Conservation (phyloP, 225 moss, liverwort and hornwort species). For the Physcomitrellopsis africana region DNA sequence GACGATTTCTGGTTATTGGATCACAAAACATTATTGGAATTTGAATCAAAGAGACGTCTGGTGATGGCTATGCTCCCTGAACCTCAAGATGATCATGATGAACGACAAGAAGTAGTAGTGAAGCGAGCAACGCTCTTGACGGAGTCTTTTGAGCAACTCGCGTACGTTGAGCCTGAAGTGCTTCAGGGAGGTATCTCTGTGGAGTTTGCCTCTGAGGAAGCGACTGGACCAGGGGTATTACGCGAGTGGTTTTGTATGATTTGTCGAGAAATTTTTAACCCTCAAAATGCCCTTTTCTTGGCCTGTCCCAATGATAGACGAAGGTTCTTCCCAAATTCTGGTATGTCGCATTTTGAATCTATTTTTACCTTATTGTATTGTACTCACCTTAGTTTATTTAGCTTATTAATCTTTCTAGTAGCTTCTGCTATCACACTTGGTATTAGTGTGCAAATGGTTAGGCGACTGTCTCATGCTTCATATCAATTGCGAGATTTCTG, state of each 20-base stretch:
- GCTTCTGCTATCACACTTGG: conserved; percentile 1
- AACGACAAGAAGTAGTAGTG: conserved; percentile 88
- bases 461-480: conserved; percentile 14
- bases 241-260: conserved; percentile 99
- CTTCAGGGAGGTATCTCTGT: conserved; percentile 96
- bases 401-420: conserved; percentile 10
- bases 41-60: conserved; percentile 87
- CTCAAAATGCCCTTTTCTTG: conserved; percentile 95
- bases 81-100: conserved; percentile 98
- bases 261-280: conserved; percentile 96
- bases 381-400: not conserved
- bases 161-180: conserved; percentile 86
- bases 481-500: conserved; percentile 13
- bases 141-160: conserved; percentile 89
- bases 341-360: conserved; percentile 38
- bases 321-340: conserved; percentile 94
- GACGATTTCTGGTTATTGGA: conserved; percentile 97
- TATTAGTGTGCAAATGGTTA: not conserved
- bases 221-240: conserved; percentile 93
- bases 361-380: not conserved
- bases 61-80: conserved; percentile 99
- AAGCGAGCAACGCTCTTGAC: conserved; percentile 85
- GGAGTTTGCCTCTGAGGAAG: conserved; percentile 94
- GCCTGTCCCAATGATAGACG: conserved; percentile 90
- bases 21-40: conserved; percentile 73